phyloP scores from a whole-genome alignment of 805 yeast genomes.

The Candida sonorensis region DNA sequence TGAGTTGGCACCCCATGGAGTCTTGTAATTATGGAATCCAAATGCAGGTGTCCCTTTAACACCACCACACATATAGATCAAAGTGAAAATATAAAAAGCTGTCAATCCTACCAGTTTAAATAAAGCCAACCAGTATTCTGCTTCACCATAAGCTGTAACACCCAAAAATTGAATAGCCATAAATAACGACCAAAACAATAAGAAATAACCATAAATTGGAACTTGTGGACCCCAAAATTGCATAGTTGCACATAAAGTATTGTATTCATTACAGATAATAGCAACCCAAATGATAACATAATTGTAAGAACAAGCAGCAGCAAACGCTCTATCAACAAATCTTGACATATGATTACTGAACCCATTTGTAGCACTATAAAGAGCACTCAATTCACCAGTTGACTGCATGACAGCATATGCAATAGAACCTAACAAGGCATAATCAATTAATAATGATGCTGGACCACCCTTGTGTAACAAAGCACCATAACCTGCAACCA shows the following conservation, averaged over 20 bases:
- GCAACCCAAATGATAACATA: slow-evolving; percentile 49
- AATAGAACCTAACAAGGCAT: slow-evolving; percentile 39
- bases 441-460: slow-evolving; percentile 39
- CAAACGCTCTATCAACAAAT: slow-evolving; percentile 44
- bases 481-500: slow-evolving; percentile 41
- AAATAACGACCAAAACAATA: slow-evolving; percentile 44
- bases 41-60: slow-evolving; percentile 21
- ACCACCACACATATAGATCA: slow-evolving; percentile 28
- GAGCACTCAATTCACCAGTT: slow-evolving; percentile 44
- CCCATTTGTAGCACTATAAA: slow-evolving; percentile 33
- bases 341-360: slow-evolving; percentile 43
- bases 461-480: slow-evolving; percentile 43
- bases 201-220: slow-evolving; percentile 46
- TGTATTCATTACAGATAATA: slow-evolving; percentile 44
- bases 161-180: slow-evolving; percentile 42
- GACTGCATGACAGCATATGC: slow-evolving; percentile 46
- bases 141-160: slow-evolving; percentile 47
- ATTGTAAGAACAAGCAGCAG: slow-evolving; percentile 44
- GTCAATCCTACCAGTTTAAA: slow-evolving; percentile 29
- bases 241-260: slow-evolving; percentile 41
- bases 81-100: slow-evolving; percentile 38
- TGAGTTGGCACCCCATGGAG: slow-evolving; percentile 8
- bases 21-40: slow-evolving; percentile 14
- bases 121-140: slow-evolving; percentile 46
- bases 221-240: slow-evolving; percentile 44